phyloP scores from a whole-genome alignment of 805 yeast genomes.

The Candida chilensis region DNA sequence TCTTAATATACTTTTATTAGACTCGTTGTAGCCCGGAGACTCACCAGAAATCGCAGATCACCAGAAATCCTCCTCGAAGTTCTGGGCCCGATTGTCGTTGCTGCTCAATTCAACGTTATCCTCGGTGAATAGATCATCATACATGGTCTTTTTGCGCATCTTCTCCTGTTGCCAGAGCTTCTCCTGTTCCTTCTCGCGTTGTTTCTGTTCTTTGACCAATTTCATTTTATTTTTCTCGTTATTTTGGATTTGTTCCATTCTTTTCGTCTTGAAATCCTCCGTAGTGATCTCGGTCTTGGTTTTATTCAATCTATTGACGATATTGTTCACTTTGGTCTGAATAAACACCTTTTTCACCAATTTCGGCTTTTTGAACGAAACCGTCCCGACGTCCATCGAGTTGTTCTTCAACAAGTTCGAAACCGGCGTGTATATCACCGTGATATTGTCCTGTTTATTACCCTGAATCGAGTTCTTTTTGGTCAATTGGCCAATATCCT shows the following conservation, averaged over 20 bases:
- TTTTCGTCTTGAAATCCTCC: slow-evolving; percentile 27
- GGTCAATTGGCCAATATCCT: slow-evolving; percentile 55
- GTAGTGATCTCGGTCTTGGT: slow-evolving; percentile 50
- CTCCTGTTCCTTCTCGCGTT: slow-evolving; percentile 20
- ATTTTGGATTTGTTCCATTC: slow-evolving; percentile 23
- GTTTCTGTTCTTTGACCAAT: slow-evolving; percentile 10
- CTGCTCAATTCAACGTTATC: slow-evolving; percentile 31
- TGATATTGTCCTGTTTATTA: slow-evolving; percentile 56
- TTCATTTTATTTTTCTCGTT: slow-evolving; percentile 21
- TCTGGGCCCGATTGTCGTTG: slow-evolving; percentile 39
- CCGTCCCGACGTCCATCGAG: slow-evolving; percentile 74
- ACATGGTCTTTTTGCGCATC: slow-evolving; percentile 27
- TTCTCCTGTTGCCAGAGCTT: slow-evolving; percentile 27
- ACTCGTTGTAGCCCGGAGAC: too few relatives aligned
- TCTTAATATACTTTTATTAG: too few relatives aligned
- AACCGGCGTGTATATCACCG: slow-evolving; percentile 69
- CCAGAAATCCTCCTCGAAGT: slow-evolving; percentile 53
- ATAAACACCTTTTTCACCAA: slow-evolving; percentile 44
- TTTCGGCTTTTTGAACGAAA: slow-evolving; percentile 55
- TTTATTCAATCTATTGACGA: slow-evolving; percentile 54
- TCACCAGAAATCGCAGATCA: too few relatives aligned
- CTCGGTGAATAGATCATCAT: slow-evolving; percentile 39
- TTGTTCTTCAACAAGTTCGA: slow-evolving; percentile 57
- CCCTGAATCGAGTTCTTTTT: slow-evolving; percentile 74
- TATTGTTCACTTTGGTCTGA: slow-evolving; percentile 44